These are phyloP conservation scores for Hyphodiscus sp. DNA, from an alignment of 2,329 filamentous ascomycete genomes.

Conservation along the genomic window DNA sequence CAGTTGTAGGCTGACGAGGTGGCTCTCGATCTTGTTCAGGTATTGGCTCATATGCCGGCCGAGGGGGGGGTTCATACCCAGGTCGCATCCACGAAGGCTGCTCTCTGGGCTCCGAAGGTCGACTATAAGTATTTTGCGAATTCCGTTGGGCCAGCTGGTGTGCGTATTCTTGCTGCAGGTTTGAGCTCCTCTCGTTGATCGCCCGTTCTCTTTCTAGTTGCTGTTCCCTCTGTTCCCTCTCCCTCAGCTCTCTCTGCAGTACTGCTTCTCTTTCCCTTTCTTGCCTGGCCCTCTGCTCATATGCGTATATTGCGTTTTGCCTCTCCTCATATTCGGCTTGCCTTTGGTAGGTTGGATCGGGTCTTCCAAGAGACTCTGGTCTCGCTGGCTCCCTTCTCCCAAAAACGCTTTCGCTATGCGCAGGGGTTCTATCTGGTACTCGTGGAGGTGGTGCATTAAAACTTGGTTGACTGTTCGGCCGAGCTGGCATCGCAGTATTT, in stretches of 20 bases:
- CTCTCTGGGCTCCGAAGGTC: slow-evolving; percentile 23
- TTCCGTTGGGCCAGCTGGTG: slow-evolving; percentile 24
- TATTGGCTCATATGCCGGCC: slow-evolving; percentile 10
- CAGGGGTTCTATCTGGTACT: slow-evolving; percentile 3
- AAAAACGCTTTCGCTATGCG: slow-evolving; percentile 2
- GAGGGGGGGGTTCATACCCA: slow-evolving; percentile 18
- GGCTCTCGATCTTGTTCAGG: slow-evolving; percentile 11
- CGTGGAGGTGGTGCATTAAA: slow-evolving; percentile 27
- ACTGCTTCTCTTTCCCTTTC: slow-evolving; percentile 12
- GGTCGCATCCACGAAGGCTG: slow-evolving; percentile 26
- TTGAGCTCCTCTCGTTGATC: slow-evolving; percentile 11
- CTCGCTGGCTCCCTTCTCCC: slow-evolving; percentile 2
- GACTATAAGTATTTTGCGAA: slow-evolving; percentile 18
- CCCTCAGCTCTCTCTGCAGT: slow-evolving; percentile 15
- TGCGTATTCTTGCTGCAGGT: slow-evolving; percentile 19
- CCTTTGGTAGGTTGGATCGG: slow-evolving; percentile 24
- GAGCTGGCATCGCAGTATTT: slow-evolving; percentile 26
- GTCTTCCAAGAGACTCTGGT: slow-evolving; percentile 33
- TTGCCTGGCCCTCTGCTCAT: slow-evolving; percentile 42
- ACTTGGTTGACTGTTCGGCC: slow-evolving; percentile 30
- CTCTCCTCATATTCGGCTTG: slow-evolving; percentile 22
- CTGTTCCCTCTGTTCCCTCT: slow-evolving; percentile 26
- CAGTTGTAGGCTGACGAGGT: slow-evolving; percentile 13
- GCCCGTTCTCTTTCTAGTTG: slow-evolving; percentile 33
- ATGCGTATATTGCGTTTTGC: slow-evolving; percentile 39